phyloP scores from a whole-genome alignment of 2,329 filamentous ascomycete species.

The Hyphodiscus sp. region DNA sequence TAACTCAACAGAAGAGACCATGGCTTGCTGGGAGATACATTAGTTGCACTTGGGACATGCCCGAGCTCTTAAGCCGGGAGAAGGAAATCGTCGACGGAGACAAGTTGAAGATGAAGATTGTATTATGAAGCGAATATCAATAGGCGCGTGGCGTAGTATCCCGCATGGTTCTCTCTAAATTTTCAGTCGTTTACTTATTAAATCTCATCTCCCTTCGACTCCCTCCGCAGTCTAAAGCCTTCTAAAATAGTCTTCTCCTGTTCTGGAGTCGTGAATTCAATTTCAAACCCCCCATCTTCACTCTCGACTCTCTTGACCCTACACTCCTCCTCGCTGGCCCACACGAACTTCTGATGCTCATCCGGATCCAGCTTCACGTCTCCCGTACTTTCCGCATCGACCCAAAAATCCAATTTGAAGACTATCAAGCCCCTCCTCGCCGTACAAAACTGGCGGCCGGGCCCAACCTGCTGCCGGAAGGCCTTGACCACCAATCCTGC shows the following conservation, averaged over 20 bases:
- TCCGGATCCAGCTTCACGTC: slow-evolving; percentile 8
- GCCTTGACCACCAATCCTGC: slow-evolving; percentile 5
- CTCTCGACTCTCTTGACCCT: slow-evolving; percentile 2
- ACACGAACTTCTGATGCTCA: slow-evolving; percentile 10
- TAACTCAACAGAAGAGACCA: neutral
- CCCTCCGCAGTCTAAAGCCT: neutral
- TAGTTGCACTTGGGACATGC: neutral
- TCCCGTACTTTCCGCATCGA: slow-evolving; percentile 5
- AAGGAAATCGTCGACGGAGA: neutral
- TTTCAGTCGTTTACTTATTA: too few relatives aligned
- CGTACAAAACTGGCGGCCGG: neutral
- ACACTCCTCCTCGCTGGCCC: slow-evolving; percentile 11
- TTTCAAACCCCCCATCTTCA: neutral
- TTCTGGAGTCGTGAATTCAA: slow-evolving; percentile 8
- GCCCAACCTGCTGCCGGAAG: neutral
- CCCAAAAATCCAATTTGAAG: slow-evolving; percentile 9
- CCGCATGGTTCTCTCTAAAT: too few relatives aligned
- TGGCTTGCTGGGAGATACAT: neutral
- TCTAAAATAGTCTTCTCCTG: slow-evolving; percentile 6
- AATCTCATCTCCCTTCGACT: too few relatives aligned
- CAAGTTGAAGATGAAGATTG: neutral
- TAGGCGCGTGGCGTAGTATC: too few relatives aligned
- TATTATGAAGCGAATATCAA: too few relatives aligned
- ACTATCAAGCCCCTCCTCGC: neutral
- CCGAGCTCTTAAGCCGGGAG: neutral